These are phyloP conservation scores for Melanogaster broomeanus DNA, from an alignment of 768 basidiomycete species.

Conservation along the genomic window DNA sequence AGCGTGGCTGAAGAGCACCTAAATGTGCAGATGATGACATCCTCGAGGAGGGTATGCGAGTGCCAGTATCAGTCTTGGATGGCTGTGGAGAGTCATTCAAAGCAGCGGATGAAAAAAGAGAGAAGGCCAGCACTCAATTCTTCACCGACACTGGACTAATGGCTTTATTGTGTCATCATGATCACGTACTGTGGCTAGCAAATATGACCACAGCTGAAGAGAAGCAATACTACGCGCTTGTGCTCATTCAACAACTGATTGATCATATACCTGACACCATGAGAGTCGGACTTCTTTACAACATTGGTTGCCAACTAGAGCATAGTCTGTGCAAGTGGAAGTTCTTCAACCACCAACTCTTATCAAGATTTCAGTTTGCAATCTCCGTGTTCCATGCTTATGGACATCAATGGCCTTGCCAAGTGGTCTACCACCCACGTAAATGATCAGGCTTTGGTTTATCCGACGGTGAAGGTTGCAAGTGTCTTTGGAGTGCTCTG, in stretches of 20 bases:
- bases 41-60: constrained; percentile 22
- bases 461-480: no score
- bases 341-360: neutral
- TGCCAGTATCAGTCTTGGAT: constrained; percentile 33
- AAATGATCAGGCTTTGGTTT: constrained; percentile 33
- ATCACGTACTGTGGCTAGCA: no score
- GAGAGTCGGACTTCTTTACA: constrained; percentile 4
- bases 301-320: constrained; percentile 6
- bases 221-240: no score
- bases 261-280: neutral
- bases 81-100: constrained; percentile 19
- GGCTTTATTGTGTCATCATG: no score
- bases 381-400: constrained; percentile 38
- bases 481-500: constrained; percentile 35
- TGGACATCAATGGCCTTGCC: constrained; percentile 35
- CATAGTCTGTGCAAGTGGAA: constrained; percentile 4
- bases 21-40: neutral
- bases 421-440: constrained; percentile 37
- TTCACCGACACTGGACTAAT: no score
- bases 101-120: constrained; percentile 7
- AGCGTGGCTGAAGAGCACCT: no score
- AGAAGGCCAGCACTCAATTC: neutral
- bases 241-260: neutral
- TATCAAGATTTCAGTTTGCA: constrained; percentile 14
- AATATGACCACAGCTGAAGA: no score